Evolutionary conservation across 2,329 filamentous ascomycete genomes (phyloP).

Genomic region (Neonectria hederae): DNA sequence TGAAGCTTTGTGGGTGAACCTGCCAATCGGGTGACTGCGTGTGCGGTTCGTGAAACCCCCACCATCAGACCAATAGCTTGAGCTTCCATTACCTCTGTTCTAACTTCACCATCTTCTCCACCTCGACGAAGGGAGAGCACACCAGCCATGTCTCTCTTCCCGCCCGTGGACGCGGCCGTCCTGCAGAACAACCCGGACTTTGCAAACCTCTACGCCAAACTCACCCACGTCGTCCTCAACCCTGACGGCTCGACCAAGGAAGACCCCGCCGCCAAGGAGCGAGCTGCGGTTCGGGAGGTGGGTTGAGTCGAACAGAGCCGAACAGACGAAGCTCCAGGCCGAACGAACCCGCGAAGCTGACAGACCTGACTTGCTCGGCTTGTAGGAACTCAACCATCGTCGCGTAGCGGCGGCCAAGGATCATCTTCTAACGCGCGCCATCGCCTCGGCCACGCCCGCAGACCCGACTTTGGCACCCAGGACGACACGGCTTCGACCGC

Average conservation of each 20-base stretch:
- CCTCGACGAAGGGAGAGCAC: not conserved
- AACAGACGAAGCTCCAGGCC: not conserved
- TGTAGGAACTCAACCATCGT: constrained; percentile 59
- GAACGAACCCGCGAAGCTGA: not conserved
- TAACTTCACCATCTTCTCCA: not conserved
- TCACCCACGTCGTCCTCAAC: constrained; percentile 65
- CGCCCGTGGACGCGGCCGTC: constrained; percentile 64
- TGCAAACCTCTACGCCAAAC: constrained; percentile 63
- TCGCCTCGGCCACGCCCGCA: constrained; percentile 55
- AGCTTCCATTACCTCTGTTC: not conserved
- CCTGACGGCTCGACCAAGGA: constrained; percentile 66
- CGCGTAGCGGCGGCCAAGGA: constrained; percentile 60
- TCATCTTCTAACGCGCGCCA: constrained; percentile 61
- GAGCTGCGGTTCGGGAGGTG: constrained; percentile 61
- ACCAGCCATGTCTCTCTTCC: constrained; percentile 58
- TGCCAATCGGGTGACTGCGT: constrained; percentile 49
- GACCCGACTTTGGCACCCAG: constrained; percentile 35
- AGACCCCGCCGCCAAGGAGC: constrained; percentile 60
- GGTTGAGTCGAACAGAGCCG: constrained; percentile 25
- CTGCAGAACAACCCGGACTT: constrained; percentile 68
- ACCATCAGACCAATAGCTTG: constrained; percentile 1
- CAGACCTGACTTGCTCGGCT: not conserved
- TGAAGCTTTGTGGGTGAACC: not conserved
- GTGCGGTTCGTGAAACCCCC: constrained; percentile 42
- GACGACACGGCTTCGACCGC: constrained; percentile 37